phyloP scores from a whole-genome alignment of 179 eudicot species.

The Heliamphora pulchella region DNA sequence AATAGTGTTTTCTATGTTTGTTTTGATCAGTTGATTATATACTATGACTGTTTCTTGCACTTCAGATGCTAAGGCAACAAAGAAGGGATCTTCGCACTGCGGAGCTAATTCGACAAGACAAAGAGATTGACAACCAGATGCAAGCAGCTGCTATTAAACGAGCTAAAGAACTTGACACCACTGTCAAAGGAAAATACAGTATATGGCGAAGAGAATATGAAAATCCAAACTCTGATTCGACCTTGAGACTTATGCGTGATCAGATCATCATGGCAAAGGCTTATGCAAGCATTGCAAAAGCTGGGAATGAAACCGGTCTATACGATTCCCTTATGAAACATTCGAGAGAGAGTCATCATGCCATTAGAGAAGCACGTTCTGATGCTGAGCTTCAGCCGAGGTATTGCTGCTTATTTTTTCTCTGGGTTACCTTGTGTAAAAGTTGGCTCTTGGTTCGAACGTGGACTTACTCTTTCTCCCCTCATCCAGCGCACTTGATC shows the following conservation, averaged over 20 bases:
- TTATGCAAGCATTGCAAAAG: constrained; percentile 84
- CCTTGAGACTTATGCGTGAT: constrained; percentile 84
- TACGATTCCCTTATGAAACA: constrained; percentile 59
- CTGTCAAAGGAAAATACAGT: constrained; percentile 63
- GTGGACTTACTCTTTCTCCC: constrained; percentile 12
- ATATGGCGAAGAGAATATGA: constrained; percentile 95
- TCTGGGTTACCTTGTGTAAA: not conserved
- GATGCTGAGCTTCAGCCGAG: constrained; percentile 80
- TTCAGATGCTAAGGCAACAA: constrained; percentile 57
- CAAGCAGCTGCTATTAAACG: constrained; percentile 78
- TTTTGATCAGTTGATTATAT: constrained; percentile 9
- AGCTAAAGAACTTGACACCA: constrained; percentile 66
- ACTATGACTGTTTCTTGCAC: constrained; percentile 8
- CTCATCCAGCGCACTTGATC: constrained; percentile 66
- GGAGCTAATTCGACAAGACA: constrained; percentile 57
- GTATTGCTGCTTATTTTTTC: constrained; percentile 28
- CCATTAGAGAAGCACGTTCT: constrained; percentile 73
- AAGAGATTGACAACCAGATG: constrained; percentile 58
- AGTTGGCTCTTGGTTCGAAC: constrained; percentile 17
- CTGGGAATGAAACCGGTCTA: constrained; percentile 55
- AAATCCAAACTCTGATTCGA: constrained; percentile 87
- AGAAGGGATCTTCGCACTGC: constrained; percentile 71
- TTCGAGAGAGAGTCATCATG: constrained; percentile 51
- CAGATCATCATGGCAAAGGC: constrained; percentile 96
- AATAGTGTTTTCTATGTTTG: constrained; percentile 9